Evolutionary conservation across 805 yeast species (phyloP).

Genomic region (Danielozyma ontarioensis): DNA sequence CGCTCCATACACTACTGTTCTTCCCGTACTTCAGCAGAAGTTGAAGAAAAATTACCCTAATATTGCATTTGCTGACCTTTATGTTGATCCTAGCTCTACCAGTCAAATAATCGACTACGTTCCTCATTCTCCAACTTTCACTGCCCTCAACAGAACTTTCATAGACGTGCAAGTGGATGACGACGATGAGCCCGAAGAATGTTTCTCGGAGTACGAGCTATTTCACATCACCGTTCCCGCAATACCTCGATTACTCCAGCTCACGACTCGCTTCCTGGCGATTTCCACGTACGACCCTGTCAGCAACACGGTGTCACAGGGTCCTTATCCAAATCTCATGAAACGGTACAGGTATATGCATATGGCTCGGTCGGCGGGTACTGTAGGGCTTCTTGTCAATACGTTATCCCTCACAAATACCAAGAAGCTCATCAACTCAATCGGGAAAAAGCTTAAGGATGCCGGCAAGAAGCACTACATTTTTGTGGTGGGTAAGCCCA

Average conservation of each 20-base stretch:
- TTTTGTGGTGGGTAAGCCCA: slow-evolving; percentile 96
- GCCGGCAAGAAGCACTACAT: slow-evolving; percentile 90
- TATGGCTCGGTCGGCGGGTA: slow-evolving; percentile 84
- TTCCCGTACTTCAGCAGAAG: slow-evolving; percentile 33
- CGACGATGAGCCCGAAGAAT: slow-evolving; percentile 10
- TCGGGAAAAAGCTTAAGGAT: slow-evolving; percentile 54
- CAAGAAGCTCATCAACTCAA: slow-evolving; percentile 54
- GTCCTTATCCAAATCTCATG: slow-evolving; percentile 76
- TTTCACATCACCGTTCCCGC: slow-evolving; percentile 74
- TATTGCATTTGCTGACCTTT: slow-evolving; percentile 29
- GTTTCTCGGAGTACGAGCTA: slow-evolving; percentile 45
- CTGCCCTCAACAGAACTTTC: slow-evolving; percentile 15
- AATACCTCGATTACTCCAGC: slow-evolving; percentile 69
- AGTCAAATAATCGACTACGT: slow-evolving; percentile 41
- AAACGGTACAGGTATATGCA: slow-evolving; percentile 84
- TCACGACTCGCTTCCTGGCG: slow-evolving; percentile 64
- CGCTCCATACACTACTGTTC: slow-evolving; percentile 53
- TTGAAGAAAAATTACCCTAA: slow-evolving; percentile 28
- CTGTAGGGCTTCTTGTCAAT: slow-evolving; percentile 86
- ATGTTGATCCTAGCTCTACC: slow-evolving; percentile 17
- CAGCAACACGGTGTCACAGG: slow-evolving; percentile 29
- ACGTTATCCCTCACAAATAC: slow-evolving; percentile 81
- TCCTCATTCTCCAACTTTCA: slow-evolving; percentile 8
- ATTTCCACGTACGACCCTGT: slow-evolving; percentile 48
- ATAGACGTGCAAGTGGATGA: slow-evolving; percentile 15